Base-by-base conservation (phyloP, 2,329 filamentous ascomycete genomes). In the Calycina marina region DNA sequence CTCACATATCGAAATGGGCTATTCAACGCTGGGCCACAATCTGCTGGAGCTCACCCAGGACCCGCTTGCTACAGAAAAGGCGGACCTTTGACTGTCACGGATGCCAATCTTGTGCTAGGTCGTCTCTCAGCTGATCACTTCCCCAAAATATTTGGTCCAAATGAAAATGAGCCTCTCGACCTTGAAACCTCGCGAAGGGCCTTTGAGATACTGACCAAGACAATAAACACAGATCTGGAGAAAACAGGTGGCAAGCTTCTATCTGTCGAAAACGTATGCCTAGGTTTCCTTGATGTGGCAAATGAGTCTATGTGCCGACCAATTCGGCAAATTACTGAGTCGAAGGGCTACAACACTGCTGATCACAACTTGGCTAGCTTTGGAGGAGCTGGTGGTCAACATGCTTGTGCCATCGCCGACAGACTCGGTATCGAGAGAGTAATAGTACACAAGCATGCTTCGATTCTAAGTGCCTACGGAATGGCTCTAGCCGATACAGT, bases 401-500 rank as follows among this genome's bases (percentile, higher is more conserved):
- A 93, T 48, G 85, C 85, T 2, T 80, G 86, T 28, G 34, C 81
- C 2, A 90, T 93, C 42, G 84, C 83, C 1, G 73, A 83, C 46
- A 77, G 79, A 2, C 62, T 93, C 1, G 83, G 83, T 0, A 84
- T 93, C 41, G 71, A 68, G n/a, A 82, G 88, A 50, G 86, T 93
- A 14, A 63, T 93, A 8, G 66, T 93, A 2, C 85, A 93, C 51
- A 65, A 78, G 30, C 90, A 93, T 53, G 90, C 83, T 0, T 90
- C 82, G 0, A 81, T 93, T 1, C 62, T 93, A 0, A 92, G 83
- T 1, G 85, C 85, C 0, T 93, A 93, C 44, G 85, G 85, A 6
- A 92, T 93, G 81, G 84, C 85, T 0, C 59, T 93, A 3, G 86
- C 86, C 6, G 85, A 93, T 47, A 83, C 93, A 0, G 86, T 93